Evolutionary conservation across 164 flowering plant genomes (phyloP), one percentile per base, ranked within the genome.

Genomic region (Magnolia changhungtana): DNA sequence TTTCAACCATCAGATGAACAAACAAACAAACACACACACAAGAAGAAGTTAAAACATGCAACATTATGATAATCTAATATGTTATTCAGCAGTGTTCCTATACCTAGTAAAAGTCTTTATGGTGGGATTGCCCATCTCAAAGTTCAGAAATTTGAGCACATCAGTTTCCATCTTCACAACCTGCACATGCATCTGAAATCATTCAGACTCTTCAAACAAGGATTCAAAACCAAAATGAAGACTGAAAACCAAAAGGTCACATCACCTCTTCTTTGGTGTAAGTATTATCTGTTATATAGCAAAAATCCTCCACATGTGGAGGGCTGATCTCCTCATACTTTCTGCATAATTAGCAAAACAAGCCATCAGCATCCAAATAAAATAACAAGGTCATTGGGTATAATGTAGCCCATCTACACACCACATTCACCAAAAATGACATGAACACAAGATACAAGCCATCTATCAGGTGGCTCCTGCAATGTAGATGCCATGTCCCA

Each of bases 311-410:
- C 45, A 92, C 93, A 75, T 88, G 85, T 37, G 97, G 97, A 70
- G 98, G 96, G 64, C 78, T 89, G 74, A 91, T 94, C 80, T 96
- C 99, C 79, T 96, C 99, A 74, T 92, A 92, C 77, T 96, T 96
- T 50, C 99, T 96, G 79, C 49, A 79, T 45, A 52, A 72, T 20
- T 50, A 70, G 52, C 37, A n/a, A 45, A 9, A 23, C 65, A 29
- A 18, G 31, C 74, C 51, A 58, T 67, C 61, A 20, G 3, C 18
- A 55, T 16, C 61, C 61, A 55, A 37, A 37, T 37, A 37, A 37
- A 37, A 37, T 37, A 37, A 37, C 45, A 37, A 55, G 61, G 8
- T 8, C 18, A 55, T 16, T 37, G 45, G 45, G 7, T 37, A 37
- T 55, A 55, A 55, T 18, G 61, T 55, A 16, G 61, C 18, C 61